A percentile compares a stretch with the other conserved stretches of the same genome.
Evolutionary conservation across 2,329 filamentous ascomycete genomes (phyloP).

Genomic region (Beauveria asiatica): DNA sequence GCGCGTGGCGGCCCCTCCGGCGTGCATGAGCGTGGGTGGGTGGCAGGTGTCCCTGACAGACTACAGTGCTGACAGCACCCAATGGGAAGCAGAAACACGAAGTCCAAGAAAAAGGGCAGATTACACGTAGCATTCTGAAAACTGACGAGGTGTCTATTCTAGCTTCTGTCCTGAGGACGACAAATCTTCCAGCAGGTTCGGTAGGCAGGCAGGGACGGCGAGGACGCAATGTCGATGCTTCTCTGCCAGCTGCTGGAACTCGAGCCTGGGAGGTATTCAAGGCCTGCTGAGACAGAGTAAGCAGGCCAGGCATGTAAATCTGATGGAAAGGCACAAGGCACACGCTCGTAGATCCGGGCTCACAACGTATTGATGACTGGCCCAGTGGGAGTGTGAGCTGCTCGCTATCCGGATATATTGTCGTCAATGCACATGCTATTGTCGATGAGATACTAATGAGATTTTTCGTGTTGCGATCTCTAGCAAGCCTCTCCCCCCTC

Average conservation of each 20-base stretch:
- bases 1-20: too few relatives aligned
- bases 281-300: constrained; percentile 1
- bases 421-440: neutral
- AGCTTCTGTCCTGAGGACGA: neutral
- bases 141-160: neutral
- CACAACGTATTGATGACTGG: constrained; percentile 11
- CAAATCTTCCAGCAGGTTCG: constrained; percentile 5
- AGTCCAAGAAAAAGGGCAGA: too few relatives aligned
- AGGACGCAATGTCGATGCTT: constrained; percentile 5
- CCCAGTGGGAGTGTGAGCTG: constrained; percentile 1
- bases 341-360: neutral
- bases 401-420: neutral
- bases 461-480: neutral
- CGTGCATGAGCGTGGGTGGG: too few relatives aligned
- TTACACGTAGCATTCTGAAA: neutral
- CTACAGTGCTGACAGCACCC: too few relatives aligned
- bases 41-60: too few relatives aligned
- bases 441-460: constrained; percentile 2
- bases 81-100: too few relatives aligned
- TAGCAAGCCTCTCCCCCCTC: constrained; percentile 3
- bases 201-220: neutral
- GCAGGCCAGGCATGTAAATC: neutral
- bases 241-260: neutral
- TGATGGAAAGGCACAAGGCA: neutral
- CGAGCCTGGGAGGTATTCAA: constrained; percentile 16